Conservation (phyloP, 108 stramenopile species). For the Nannochloropsis gaditana region DNA sequence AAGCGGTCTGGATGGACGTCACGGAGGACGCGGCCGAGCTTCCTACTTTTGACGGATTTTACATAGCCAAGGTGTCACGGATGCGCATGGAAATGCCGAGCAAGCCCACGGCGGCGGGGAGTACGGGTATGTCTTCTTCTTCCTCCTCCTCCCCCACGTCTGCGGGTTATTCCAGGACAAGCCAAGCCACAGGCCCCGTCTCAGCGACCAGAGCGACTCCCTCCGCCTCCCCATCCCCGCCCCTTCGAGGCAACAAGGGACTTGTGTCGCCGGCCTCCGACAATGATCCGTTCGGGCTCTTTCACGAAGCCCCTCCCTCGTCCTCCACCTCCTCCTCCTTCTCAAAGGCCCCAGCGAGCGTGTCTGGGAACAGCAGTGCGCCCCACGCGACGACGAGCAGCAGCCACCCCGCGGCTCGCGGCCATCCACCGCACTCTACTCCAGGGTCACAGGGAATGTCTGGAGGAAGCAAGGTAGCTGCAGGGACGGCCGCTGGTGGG, state of each 20-base stretch:
- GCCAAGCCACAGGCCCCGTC: background rate
- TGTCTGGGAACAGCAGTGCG: background rate
- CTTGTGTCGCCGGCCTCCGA: background rate
- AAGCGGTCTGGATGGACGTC: conserved; percentile 29
- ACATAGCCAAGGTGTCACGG: conserved; percentile 18
- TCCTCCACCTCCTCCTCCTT: background rate
- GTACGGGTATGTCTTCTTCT: background rate
- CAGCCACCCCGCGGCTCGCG: background rate
- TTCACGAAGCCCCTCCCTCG: background rate
- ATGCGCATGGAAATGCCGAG: conserved; percentile 17
- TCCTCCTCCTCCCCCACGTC: background rate
- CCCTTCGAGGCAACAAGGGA: background rate
- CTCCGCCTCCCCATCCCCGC: background rate
- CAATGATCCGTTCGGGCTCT: background rate
- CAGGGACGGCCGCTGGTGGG: background rate
- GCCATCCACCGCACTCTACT: too few relatives aligned
- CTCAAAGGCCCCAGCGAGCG: background rate
- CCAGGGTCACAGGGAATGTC: background rate
- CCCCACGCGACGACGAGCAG: background rate
- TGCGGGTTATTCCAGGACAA: background rate
- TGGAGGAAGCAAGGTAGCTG: background rate
- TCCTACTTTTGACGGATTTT: conserved; percentile 1
- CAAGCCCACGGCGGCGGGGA: conserved; percentile 11
- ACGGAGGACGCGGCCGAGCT: conserved; percentile 22
- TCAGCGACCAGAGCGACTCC: background rate